A percentile compares a stretch with the other conserved stretches of the same genome.
Conservation (phyloP, 1,139 yeast genomes). For the Scheffersomyces lignicola region DNA sequence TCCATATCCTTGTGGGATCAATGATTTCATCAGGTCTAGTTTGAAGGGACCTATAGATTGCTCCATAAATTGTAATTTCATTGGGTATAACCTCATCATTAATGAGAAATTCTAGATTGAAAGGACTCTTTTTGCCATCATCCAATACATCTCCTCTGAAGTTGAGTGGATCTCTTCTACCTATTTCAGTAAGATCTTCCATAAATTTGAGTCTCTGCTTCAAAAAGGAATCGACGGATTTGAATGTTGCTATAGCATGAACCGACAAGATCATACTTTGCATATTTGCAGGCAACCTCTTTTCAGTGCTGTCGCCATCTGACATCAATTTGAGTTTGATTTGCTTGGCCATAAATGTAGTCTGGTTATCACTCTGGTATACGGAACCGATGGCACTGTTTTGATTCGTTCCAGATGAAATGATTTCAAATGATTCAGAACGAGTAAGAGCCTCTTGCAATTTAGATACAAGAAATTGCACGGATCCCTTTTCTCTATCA, state of each 20-base stretch:
- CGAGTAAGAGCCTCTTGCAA: conserved; percentile 77
- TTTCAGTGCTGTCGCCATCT: conserved; percentile 21
- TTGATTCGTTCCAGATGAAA: conserved; percentile 50
- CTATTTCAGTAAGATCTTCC: conserved; percentile 18
- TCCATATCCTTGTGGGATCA: conserved; percentile 58
- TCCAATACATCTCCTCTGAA: conserved; percentile 12
- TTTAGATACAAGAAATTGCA: conserved; percentile 37
- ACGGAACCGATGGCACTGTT: conserved; percentile 7
- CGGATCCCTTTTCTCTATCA: conserved; percentile 24
- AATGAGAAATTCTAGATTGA: conserved; percentile 57
- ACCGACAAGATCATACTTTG: conserved; percentile 59
- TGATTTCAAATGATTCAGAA: conserved; percentile 72
- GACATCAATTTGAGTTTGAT: conserved; percentile 55
- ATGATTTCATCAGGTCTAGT: conserved; percentile 37
- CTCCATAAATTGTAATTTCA: conserved; percentile 81
- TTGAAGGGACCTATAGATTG: conserved; percentile 59
- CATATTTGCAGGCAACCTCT: conserved; percentile 28
- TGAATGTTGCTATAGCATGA: conserved; percentile 89
- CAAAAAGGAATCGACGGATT: conserved; percentile 66
- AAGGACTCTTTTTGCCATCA: conserved; percentile 13
- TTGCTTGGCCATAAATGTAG: conserved; percentile 73
- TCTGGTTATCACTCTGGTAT: conserved; percentile 28
- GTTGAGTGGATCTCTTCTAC: conserved; percentile 11
- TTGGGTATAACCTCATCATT: conserved; percentile 63
- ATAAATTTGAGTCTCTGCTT: conserved; percentile 32